Percentiles rank a stretch among this genome's conserved stretches.
phyloP scores from a whole-genome alignment of 2,329 filamentous ascomycete genomes.

The Coniochaeta hoffmannii region DNA sequence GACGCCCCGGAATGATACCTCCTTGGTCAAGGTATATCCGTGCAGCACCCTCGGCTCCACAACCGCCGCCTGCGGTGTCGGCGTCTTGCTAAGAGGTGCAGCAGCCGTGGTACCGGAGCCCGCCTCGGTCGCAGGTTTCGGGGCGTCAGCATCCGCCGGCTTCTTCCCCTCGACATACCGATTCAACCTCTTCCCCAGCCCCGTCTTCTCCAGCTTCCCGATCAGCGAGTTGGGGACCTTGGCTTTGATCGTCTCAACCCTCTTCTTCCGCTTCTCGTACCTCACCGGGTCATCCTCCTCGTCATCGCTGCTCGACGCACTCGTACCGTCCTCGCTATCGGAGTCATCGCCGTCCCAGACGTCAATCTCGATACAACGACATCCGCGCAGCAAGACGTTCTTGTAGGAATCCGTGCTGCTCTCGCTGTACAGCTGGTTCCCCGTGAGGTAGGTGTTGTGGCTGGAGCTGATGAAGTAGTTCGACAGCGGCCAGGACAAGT shows the following conservation, averaged over 20 bases:
- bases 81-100: constrained; percentile 7
- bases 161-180: constrained; percentile 24
- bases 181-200: constrained; percentile 34
- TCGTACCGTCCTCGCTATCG: constrained; percentile 50
- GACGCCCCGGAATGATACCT: constrained; percentile 79
- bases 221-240: constrained; percentile 37
- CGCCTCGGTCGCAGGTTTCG: constrained; percentile 10
- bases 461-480: constrained; percentile 94
- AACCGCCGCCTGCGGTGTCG: constrained; percentile 11
- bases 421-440: constrained; percentile 78
- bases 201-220: constrained; percentile 40
- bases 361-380: constrained; percentile 88
- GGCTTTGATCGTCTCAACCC: constrained; percentile 57
- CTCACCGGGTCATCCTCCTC: constrained; percentile 45
- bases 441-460: constrained; percentile 89
- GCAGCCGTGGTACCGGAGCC: constrained; percentile 1
- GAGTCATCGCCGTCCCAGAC: constrained; percentile 85
- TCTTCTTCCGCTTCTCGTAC: constrained; percentile 52
- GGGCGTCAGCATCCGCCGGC: constrained; percentile 3
- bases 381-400: constrained; percentile 73
- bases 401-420: constrained; percentile 87
- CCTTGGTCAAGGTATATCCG: constrained; percentile 84
- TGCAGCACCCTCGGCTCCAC: constrained; percentile 75
- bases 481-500: constrained; percentile 70
- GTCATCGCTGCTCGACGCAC: constrained; percentile 41